phyloP scores from a whole-genome alignment of 139 green algal genomes.

The Deuterostichococcus epilithicus region DNA sequence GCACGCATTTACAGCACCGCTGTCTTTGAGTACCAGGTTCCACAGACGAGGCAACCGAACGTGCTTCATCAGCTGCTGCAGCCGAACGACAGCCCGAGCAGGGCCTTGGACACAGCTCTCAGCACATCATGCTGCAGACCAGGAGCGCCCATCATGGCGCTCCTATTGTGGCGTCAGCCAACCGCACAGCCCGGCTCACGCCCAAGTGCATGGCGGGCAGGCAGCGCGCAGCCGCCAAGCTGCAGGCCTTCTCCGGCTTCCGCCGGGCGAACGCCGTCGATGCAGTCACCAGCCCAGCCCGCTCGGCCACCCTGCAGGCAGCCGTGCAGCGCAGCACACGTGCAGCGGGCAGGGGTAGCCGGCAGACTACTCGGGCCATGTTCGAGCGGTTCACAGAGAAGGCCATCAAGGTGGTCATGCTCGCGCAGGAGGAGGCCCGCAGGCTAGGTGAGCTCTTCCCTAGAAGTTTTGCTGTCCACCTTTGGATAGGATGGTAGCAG shows the following conservation, averaged over 20 bases:
- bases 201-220: not conserved
- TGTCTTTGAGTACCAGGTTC: no score
- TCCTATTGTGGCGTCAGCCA: not conserved
- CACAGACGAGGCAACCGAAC: no score
- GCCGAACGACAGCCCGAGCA: no score
- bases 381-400: conserved; percentile 89
- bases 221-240: not conserved
- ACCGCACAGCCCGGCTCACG: not conserved
- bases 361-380: conserved; percentile 59
- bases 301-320: conserved; percentile 15
- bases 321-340: conserved; percentile 16
- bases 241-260: conserved; percentile 24
- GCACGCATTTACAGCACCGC: no score
- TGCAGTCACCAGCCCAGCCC: conserved; percentile 9
- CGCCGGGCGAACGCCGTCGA: not conserved
- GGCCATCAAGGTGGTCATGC: conserved; percentile 96
- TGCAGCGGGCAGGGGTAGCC: not conserved
- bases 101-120: no score
- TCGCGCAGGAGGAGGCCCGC: conserved; percentile 96
- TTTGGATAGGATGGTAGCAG: not conserved
- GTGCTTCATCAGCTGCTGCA: no score
- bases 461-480: not conserved
- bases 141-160: not conserved
- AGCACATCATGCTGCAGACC: not conserved
- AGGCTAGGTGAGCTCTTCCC: conserved; percentile 40